These are phyloP conservation scores for Solanum chmielewskii DNA, from an alignment of 257 asterid species.

Conservation along the genomic window DNA sequence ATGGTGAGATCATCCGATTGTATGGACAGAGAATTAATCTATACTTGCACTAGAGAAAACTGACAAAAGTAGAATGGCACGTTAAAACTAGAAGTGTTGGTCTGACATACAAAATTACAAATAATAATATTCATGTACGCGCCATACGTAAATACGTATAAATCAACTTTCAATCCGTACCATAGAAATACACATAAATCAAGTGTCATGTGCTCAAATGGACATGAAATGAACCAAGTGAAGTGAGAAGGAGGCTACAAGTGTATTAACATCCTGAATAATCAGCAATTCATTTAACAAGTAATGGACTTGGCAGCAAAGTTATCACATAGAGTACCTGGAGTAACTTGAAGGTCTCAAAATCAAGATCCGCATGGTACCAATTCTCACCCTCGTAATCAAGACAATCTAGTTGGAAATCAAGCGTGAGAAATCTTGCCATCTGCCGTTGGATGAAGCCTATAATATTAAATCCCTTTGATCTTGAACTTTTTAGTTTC, in stretches of 20 bases:
- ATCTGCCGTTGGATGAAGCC: conserved; percentile 92
- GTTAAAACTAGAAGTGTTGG: background rate
- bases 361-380: conserved; percentile 97
- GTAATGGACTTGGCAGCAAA: background rate
- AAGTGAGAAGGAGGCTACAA: background rate
- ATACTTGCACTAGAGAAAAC: background rate
- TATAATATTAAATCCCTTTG: conserved; percentile 59
- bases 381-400: conserved; percentile 84
- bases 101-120: background rate
- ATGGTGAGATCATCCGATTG: background rate
- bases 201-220: background rate
- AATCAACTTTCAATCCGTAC: background rate
- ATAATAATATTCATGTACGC: background rate
- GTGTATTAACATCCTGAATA: background rate
- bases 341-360: conserved; percentile 81
- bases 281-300: background rate
- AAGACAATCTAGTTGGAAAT: conserved; percentile 88
- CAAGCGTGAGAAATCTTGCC: conserved; percentile 75
- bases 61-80: background rate
- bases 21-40: background rate
- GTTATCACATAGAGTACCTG: conserved; percentile 42
- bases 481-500: conserved; percentile 37
- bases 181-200: background rate
- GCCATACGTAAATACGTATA: background rate
- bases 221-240: background rate